Evolutionary conservation across 2,329 filamentous ascomycete species (phyloP), one percentile per base, ranked within the genome.

Genomic region (Xylaria arbuscula): DNA sequence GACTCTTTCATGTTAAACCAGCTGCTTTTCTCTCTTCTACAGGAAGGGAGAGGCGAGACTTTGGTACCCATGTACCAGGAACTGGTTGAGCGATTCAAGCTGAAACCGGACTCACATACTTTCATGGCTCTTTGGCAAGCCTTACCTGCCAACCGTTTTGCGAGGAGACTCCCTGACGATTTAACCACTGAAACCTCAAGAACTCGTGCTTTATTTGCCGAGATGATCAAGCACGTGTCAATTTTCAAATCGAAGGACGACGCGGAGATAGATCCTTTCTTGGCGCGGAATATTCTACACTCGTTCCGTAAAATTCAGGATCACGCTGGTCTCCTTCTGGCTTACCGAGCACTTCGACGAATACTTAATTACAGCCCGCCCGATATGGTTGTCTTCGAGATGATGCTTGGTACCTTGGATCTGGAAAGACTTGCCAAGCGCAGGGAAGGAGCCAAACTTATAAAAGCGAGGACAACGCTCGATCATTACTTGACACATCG

Each of bases 1-100:
- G 90, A 93, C 75, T 88, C 89, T 9, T 92, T 90, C 78, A 91
- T 94, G 81, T 88, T 94, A 84, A 96, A 95, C 78, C 91, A 94
- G 76, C 82, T 94, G 24, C 86, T 96, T 32, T 88, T 89, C 68
- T 88, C 89, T 7, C 86, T 90, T 70, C 84, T 91, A 55, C 86
- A 89, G 68, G 86, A 86, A 66, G 87, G 87, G 59, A 82, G 88
- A 61, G 83, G 85, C 53, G 78, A 80, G 28, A 81, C 86, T 59
- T 87, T 91, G 0, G 83, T 86, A 73, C 76, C 80, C 2, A 83
- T 89, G 36, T 93, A 89, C 77, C 77, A 80, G 10, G 78, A 80
- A 19, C 84, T 93, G 76, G 85, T 86, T 36, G 72, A 78, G 10
- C 79, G 84, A 32, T 80, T 82, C 42, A 81, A 79, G 38, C 77